Conservation (phyloP, 2,329 filamentous ascomycete species). For the Lachnellula hyalina region DNA sequence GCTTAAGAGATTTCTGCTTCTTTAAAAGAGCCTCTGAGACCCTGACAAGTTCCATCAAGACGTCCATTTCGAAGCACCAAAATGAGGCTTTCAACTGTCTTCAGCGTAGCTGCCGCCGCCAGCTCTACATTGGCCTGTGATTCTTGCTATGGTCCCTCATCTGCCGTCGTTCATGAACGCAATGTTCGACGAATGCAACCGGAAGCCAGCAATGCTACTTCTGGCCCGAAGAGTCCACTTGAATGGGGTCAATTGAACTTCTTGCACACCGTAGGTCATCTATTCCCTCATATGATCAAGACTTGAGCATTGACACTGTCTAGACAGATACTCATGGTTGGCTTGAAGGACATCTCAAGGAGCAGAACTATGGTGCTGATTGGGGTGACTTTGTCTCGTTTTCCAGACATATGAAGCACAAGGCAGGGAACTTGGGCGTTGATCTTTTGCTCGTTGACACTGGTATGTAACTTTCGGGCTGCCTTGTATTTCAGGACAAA, state of each 20-base stretch:
- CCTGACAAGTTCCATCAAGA: neutral
- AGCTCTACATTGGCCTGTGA: constrained; percentile 34
- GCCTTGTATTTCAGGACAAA: neutral
- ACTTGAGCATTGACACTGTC: neutral
- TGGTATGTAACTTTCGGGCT: constrained; percentile 39
- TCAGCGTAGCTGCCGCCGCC: constrained; percentile 18
- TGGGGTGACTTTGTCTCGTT: constrained; percentile 98
- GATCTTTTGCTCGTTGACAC: constrained; percentile 87
- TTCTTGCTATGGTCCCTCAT: constrained; percentile 39
- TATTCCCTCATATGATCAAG: neutral
- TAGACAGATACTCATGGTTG: constrained; percentile 53
- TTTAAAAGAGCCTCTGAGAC: neutral
- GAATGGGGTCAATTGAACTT: constrained; percentile 29
- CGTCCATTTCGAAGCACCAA: neutral
- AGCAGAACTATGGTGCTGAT: constrained; percentile 88
- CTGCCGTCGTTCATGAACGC: constrained; percentile 40
- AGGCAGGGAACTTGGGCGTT: constrained; percentile 69
- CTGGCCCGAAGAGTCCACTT: constrained; percentile 35
- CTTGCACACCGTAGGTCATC: constrained; percentile 22
- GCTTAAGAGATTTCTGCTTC: neutral
- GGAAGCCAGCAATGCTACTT: constrained; percentile 37
- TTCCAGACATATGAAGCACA: constrained; percentile 69
- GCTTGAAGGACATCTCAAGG: constrained; percentile 86
- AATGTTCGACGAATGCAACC: constrained; percentile 46
- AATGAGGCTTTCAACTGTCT: constrained; percentile 16